Evolutionary conservation across 2,329 filamentous ascomycete species (phyloP), one percentile per base, ranked within the genome.

Genomic region (Ophidiomyces ophidiicola): DNA sequence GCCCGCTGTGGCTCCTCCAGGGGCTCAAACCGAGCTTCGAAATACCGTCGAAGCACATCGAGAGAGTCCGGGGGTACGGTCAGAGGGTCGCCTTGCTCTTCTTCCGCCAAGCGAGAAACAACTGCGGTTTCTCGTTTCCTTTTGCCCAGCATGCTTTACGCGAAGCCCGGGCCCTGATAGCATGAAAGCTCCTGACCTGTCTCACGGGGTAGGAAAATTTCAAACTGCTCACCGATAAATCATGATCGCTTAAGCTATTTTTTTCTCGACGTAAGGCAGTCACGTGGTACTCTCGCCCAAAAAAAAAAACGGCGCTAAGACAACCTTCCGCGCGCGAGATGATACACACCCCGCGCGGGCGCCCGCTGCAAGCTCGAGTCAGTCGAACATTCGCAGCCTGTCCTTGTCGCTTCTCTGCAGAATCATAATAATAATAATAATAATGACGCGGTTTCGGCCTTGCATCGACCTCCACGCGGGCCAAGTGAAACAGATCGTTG

Each of bases 391-490:
- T 24, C n/a, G n/a, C n/a, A n/a, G n/a, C n/a, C n/a, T n/a, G n/a
- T n/a, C n/a, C n/a, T n/a, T n/a, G n/a, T n/a, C n/a, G n/a, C n/a
- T n/a, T n/a, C n/a, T n/a, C n/a, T n/a, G n/a, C n/a, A n/a, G n/a
- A n/a, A n/a, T n/a, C n/a, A n/a, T n/a, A n/a, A 26, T n/a, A 26
- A 26, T 26, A 7, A n/a, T 24, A 11, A 7, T 15, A 32, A 38
- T 31, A 30, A 94, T 98, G 90, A 96, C 90, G 2, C 78, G 80
- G 51, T 98, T 98, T 57, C 74, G 90, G 26, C 90, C 90, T 14
- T 98, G 90, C 57, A 96, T 98, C 61, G 90, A 98, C 64, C 74
- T 98, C 38, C 90, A 98, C 61, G 80, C 87, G n/a, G 90, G 90
- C 10, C 80, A 88, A 57, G 90, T 98, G 44, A 98, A 98, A 68